These are phyloP conservation scores for Suillus bovinus DNA, from an alignment of 768 basidiomycete genomes.

Conservation along the genomic window DNA sequence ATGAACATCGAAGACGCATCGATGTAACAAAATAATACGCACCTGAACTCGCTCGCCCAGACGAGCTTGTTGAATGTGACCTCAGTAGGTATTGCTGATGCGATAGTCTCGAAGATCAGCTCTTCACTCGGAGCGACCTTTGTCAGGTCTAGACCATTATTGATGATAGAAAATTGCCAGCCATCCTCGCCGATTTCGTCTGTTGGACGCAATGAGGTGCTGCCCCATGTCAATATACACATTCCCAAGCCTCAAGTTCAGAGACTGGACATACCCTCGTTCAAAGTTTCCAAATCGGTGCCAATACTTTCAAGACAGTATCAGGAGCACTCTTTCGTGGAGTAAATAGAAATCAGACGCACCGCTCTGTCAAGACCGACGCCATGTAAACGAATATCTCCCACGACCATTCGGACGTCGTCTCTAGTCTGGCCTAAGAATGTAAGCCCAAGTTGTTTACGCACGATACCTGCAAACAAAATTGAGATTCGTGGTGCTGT, in stretches of 20 bases:
- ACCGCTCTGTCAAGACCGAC: conserved; percentile 43
- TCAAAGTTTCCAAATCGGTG: conserved; percentile 43
- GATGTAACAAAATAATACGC: not conserved
- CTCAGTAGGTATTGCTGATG: conserved; percentile 16
- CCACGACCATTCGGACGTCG: conserved; percentile 26
- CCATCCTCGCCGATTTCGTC: conserved; percentile 26
- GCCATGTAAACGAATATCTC: conserved; percentile 38
- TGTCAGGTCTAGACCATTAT: conserved; percentile 13
- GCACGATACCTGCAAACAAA: conserved; percentile 1
- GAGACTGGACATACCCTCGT: not conserved
- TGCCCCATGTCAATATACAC: not conserved
- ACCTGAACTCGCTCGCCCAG: conserved; percentile 32
- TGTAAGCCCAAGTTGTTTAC: conserved; percentile 12
- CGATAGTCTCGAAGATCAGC: conserved; percentile 31
- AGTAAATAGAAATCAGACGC: conserved; percentile 1
- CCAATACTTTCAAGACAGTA: conserved; percentile 5
- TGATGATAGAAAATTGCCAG: conserved; percentile 15
- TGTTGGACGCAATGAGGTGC: conserved; percentile 17
- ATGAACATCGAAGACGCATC: not conserved
- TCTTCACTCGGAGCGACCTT: conserved; percentile 23
- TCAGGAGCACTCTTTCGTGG: not conserved
- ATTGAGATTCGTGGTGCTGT: not conserved
- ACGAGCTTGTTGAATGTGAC: conserved; percentile 29
- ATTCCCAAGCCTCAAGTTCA: not conserved
- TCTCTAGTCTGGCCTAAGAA: conserved; percentile 33